Percentiles rank a stretch among this genome's conserved stretches.
Conservation (phyloP, 2,329 filamentous ascomycete genomes). For the Ceratocystiopsis minuta region DNA sequence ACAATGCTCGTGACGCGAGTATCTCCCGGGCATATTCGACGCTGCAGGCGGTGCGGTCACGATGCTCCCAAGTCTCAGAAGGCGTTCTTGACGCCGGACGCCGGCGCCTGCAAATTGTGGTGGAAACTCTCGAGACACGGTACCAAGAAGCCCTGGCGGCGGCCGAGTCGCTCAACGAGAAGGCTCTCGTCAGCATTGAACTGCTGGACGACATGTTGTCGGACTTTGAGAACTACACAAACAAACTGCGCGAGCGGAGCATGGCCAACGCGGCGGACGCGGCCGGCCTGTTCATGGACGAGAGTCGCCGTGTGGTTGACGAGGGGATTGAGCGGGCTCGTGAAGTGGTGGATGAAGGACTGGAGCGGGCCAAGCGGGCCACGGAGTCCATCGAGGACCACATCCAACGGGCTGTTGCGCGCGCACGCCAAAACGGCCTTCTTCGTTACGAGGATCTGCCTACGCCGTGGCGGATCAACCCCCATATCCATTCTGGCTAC, state of each 20-base stretch:
- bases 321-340: constrained; percentile 57
- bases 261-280: constrained; percentile 48
- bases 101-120: constrained; percentile 68
- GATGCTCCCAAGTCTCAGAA: constrained; percentile 78
- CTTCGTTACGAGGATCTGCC: constrained; percentile 83
- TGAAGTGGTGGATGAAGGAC: constrained; percentile 61
- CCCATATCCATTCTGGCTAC: constrained; percentile 80
- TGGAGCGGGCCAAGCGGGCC: constrained; percentile 67
- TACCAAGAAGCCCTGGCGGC: constrained; percentile 76
- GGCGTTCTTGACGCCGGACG: constrained; percentile 78
- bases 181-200: constrained; percentile 72
- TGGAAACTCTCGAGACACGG: constrained; percentile 74
- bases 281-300: constrained; percentile 55
- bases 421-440: constrained; percentile 63
- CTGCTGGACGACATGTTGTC: constrained; percentile 70
- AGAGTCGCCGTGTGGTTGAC: constrained; percentile 64
- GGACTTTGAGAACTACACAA: constrained; percentile 68
- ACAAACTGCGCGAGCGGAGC: constrained; percentile 62
- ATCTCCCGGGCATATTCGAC: constrained; percentile 74
- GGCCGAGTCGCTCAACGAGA: constrained; percentile 78
- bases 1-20: constrained; percentile 65
- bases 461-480: constrained; percentile 83
- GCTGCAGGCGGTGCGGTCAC: constrained; percentile 67
- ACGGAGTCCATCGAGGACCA: constrained; percentile 70
- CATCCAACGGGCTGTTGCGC: constrained; percentile 57